Percentiles rank a stretch among this genome's conserved stretches.
phyloP scores from a whole-genome alignment of 495 filamentous ascomycete species.

The Annulohypoxylon moriforme region DNA sequence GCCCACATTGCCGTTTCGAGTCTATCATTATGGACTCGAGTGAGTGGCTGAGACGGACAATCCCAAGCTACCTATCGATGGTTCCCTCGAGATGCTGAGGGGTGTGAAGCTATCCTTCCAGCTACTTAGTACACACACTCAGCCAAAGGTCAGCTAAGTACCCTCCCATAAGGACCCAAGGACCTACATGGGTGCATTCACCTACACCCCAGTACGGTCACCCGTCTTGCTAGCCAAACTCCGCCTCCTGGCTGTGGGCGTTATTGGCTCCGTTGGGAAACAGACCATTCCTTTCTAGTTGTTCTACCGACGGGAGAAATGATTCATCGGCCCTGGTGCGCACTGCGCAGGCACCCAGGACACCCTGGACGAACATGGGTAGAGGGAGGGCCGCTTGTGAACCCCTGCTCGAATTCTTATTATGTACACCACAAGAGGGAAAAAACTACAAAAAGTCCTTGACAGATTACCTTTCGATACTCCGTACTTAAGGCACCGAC shows the following conservation, averaged over 20 bases:
- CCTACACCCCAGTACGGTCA: slow-evolving; percentile 42
- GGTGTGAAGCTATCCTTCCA: slow-evolving; percentile 31
- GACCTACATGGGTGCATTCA: slow-evolving; percentile 17
- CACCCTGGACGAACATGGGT: slow-evolving; percentile 30
- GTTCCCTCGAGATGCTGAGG: slow-evolving; percentile 30
- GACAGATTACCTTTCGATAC: slow-evolving; percentile 42
- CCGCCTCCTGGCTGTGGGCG: slow-evolving; percentile 46
- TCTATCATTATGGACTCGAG: slow-evolving; percentile 10
- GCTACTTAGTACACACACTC: slow-evolving; percentile 18
- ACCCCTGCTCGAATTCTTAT: slow-evolving; percentile 38
- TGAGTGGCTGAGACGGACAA: slow-evolving; percentile 34
- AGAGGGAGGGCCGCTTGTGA: slow-evolving; percentile 17
- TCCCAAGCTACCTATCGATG: slow-evolving; percentile 6
- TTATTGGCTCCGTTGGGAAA: slow-evolving; percentile 41
- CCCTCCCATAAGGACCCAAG: slow-evolving; percentile 11
- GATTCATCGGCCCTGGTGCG: slow-evolving; percentile 44
- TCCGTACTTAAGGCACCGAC: slow-evolving; percentile 44
- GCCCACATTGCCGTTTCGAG: slow-evolving; percentile 1
- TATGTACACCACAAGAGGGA: slow-evolving; percentile 39
- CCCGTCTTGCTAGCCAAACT: slow-evolving; percentile 43
- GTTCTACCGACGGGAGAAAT: slow-evolving; percentile 38
- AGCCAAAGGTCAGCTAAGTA: slow-evolving; percentile 6
- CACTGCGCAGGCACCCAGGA: slow-evolving; percentile 2
- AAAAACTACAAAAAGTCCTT: slow-evolving; percentile 42
- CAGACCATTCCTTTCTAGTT: slow-evolving; percentile 48